phyloP scores from a whole-genome alignment of 108 stramenopile species.

The Chaetoceros tenuissimus region DNA sequence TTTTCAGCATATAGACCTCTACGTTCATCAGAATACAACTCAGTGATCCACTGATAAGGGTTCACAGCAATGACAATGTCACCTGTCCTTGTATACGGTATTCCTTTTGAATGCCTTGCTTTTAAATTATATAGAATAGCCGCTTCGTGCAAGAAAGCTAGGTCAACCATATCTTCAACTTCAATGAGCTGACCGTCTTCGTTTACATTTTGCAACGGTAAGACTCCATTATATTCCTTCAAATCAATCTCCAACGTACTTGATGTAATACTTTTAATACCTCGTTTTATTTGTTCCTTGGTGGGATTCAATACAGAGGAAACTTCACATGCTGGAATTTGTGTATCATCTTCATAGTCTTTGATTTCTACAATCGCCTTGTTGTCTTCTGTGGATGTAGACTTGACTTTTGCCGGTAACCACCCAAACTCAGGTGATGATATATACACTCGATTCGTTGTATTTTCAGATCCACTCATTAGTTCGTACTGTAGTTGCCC shows the following conservation, averaged over 20 bases:
- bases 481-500: no score
- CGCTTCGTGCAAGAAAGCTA: constrained; percentile 92
- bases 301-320: no score
- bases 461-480: constrained; percentile 1
- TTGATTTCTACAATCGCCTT: not conserved
- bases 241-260: not conserved
- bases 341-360: not conserved
- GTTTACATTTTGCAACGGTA: constrained; percentile 67
- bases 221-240: constrained; percentile 31
- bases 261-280: no score
- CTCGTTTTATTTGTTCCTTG: no score
- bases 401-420: constrained; percentile 21
- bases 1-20: constrained; percentile 50
- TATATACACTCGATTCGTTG: constrained; percentile 34
- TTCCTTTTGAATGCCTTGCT: constrained; percentile 53
- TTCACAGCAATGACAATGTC: constrained; percentile 91
- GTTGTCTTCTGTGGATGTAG: not conserved
- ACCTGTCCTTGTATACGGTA: constrained; percentile 92
- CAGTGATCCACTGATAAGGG: constrained; percentile 78
- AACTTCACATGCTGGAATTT: not conserved
- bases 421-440: constrained; percentile 30
- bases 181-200: constrained; percentile 23
- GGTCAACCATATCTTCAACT: constrained; percentile 81
- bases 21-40: constrained; percentile 52
- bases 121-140: constrained; percentile 89